Evolutionary conservation across 129 eudicot species (phyloP).

Genomic region (Rutidosis leptorrhynchoides): DNA sequence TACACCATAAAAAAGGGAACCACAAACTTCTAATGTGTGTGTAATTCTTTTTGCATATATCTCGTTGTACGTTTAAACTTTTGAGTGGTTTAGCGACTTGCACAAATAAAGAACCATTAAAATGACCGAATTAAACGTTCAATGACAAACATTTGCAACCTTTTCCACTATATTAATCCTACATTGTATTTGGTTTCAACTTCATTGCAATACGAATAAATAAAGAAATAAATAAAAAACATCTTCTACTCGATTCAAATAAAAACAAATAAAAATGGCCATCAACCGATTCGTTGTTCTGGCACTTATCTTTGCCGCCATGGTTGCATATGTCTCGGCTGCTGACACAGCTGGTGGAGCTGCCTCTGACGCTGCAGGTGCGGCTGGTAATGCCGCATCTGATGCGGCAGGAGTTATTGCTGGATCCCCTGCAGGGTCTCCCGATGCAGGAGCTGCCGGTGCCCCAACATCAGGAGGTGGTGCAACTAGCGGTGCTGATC

Average conservation of each 20-base stretch:
- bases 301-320: conserved; percentile 37
- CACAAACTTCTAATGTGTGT: conserved; percentile 1
- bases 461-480: conserved; percentile 26
- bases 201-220: conserved; percentile 27
- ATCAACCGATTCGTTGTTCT: conserved; percentile 39
- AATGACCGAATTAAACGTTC: conserved; percentile 15
- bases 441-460: conserved; percentile 13
- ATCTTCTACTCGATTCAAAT: conserved; percentile 12
- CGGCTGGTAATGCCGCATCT: conserved; percentile 12
- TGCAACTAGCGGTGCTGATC: conserved; percentile 23
- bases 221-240: conserved; percentile 19
- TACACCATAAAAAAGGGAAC: neutral
- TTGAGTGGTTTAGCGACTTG: conserved; percentile 19
- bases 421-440: conserved; percentile 23
- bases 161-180: conserved; percentile 18
- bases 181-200: conserved; percentile 6
- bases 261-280: conserved; percentile 41
- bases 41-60: conserved; percentile 1
- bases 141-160: conserved; percentile 19
- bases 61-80: conserved; percentile 7
- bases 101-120: conserved; percentile 18
- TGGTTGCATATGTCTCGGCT: conserved; percentile 40
- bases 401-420: conserved; percentile 15
- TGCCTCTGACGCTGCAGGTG: conserved; percentile 9
- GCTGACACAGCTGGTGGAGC: conserved; percentile 26